Evolutionary conservation across 768 basidiomycete species (phyloP).

Genomic region (Suillus plorans): DNA sequence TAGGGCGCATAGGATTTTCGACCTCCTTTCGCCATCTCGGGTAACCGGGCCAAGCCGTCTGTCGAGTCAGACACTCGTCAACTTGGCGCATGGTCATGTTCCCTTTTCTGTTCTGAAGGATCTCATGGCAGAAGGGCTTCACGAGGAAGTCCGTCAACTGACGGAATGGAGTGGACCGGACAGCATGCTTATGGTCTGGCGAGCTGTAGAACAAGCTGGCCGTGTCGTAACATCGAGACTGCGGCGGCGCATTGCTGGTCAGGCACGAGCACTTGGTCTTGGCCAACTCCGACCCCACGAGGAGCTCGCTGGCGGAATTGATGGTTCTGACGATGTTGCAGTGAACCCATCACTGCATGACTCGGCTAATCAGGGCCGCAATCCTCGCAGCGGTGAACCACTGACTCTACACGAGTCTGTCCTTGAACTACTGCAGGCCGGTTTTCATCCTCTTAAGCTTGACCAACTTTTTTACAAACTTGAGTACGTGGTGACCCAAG

Average conservation of each 20-base stretch:
- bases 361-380: conserved; percentile 4
- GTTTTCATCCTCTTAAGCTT: conserved; percentile 52
- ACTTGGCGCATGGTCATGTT: conserved; percentile 61
- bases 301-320: conserved; percentile 31
- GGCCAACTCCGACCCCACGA: conserved; percentile 37
- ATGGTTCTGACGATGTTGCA: conserved; percentile 21
- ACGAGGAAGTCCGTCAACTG: neutral
- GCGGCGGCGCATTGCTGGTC: conserved; percentile 43
- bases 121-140: neutral
- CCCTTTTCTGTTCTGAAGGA: conserved; percentile 20
- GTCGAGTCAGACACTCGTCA: conserved; percentile 57
- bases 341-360: neutral
- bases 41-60: conserved; percentile 42
- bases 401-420: conserved; percentile 39
- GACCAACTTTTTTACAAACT: conserved; percentile 47
- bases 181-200: conserved; percentile 50
- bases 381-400: conserved; percentile 23
- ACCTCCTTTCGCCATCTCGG: conserved; percentile 52
- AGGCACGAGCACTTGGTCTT: conserved; percentile 61
- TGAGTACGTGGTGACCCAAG: conserved; percentile 39
- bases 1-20: conserved; percentile 58
- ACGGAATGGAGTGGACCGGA: conserved; percentile 26
- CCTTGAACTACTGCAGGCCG: conserved; percentile 63
- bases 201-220: conserved; percentile 47
- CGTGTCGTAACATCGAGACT: conserved; percentile 44